A percentile compares a stretch with the other conserved stretches of the same genome.
These are phyloP conservation scores for Waitea zeae DNA, from an alignment of 1,284 basidiomycete species.

Conservation along the genomic window DNA sequence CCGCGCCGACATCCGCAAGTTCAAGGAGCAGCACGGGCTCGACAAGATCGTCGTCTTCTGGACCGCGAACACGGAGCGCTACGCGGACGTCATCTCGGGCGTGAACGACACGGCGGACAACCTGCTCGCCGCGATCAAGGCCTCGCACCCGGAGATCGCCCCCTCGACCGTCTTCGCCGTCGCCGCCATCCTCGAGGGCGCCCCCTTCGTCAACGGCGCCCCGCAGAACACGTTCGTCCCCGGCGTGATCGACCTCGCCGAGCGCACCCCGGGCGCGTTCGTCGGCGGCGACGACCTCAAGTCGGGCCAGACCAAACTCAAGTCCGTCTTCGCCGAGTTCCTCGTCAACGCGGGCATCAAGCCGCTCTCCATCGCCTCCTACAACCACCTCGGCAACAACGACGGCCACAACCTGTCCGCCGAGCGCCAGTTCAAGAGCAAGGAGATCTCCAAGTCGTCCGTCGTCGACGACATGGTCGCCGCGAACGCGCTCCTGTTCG, in stretches of 20 bases:
- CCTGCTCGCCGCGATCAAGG: slow-evolving; percentile 69
- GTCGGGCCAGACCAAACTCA: slow-evolving; percentile 87
- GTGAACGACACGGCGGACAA: slow-evolving; percentile 93
- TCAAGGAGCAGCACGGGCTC: slow-evolving; percentile 74
- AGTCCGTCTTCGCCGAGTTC: slow-evolving; percentile 94
- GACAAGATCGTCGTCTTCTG: slow-evolving; percentile 89
- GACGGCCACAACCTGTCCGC: slow-evolving; percentile 88
- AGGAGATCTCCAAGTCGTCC: slow-evolving; percentile 94
- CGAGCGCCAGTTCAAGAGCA: slow-evolving; percentile 92
- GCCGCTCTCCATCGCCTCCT: slow-evolving; percentile 89
- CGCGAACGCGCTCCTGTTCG: slow-evolving; percentile 83
- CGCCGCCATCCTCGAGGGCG: slow-evolving; percentile 88
- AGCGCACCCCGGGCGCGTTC: slow-evolving; percentile 78
- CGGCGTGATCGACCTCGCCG: slow-evolving; percentile 85
- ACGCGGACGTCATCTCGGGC: slow-evolving; percentile 86
- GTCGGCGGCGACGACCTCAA: slow-evolving; percentile 98
- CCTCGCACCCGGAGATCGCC: slow-evolving; percentile 82
- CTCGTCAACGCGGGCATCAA: slow-evolving; percentile 99
- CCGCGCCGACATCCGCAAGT: slow-evolving; percentile 83
- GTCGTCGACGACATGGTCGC: slow-evolving; percentile 97
- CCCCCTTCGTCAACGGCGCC: slow-evolving; percentile 94
- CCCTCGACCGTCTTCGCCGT: slow-evolving; percentile 94
- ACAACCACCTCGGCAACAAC: slow-evolving; percentile 99
- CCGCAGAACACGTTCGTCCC: slow-evolving; percentile 99
- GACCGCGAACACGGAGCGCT: slow-evolving; percentile 99